phyloP scores from a whole-genome alignment of 331 rosid species.

The Acacia pycnantha region DNA sequence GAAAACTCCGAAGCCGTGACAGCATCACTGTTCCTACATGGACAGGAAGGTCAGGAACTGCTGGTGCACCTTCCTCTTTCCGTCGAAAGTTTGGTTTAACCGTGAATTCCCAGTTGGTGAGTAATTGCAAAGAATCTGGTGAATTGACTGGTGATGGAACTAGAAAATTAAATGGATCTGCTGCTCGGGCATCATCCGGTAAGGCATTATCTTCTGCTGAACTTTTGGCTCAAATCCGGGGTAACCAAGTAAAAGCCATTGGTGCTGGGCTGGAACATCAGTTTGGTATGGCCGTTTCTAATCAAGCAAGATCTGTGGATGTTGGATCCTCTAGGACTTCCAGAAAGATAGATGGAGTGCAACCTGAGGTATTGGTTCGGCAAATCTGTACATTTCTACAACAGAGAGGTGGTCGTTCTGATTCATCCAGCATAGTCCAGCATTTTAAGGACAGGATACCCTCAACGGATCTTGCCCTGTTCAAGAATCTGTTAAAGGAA shows the following conservation, averaged over 20 bases:
- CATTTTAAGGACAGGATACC: conserved; percentile 82
- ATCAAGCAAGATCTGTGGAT: conserved; percentile 42
- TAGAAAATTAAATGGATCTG: conserved; percentile 45
- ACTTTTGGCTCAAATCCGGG: conserved; percentile 63
- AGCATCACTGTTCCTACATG: conserved; percentile 84
- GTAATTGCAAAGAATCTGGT: conserved; percentile 39
- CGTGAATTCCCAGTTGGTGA: conserved; percentile 57
- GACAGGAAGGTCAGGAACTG: conserved; percentile 95
- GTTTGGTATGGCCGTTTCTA: conserved; percentile 34
- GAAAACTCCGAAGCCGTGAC: conserved; percentile 75
- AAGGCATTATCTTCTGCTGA: conserved; percentile 85
- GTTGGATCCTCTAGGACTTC: conserved; percentile 50
- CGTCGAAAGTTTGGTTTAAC: conserved; percentile 82
- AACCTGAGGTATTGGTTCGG: conserved; percentile 83
- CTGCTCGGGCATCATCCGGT: conserved; percentile 81
- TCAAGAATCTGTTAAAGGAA: conserved; percentile 90
- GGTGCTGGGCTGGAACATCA: conserved; percentile 75
- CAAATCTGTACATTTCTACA: conserved; percentile 76
- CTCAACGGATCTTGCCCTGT: conserved; percentile 70
- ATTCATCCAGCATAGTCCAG: conserved; percentile 73
- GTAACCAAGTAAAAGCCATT: conserved; percentile 72
- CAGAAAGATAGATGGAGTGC: conserved; percentile 49
- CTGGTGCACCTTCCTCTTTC: conserved; percentile 85
- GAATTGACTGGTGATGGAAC: conserved; percentile 47
- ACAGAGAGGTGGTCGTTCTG: conserved; percentile 70